Evolutionary conservation across 1,284 basidiomycete species (phyloP), one percentile per base, ranked within the genome.

Genomic region (Cryptococcus maquisensis): DNA sequence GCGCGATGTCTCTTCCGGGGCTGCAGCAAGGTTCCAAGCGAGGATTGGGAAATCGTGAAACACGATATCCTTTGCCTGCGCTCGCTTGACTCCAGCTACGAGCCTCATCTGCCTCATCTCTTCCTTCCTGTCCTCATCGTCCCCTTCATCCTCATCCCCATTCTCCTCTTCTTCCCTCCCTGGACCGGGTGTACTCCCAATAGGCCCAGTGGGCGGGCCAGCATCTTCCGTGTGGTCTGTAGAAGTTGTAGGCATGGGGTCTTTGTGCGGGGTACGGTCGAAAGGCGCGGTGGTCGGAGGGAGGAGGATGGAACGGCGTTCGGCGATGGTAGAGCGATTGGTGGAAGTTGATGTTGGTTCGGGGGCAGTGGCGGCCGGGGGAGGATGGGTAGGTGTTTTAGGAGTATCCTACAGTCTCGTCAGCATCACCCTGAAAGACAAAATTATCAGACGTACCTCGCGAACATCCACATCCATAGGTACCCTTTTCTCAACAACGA

Each of bases 321-420:
- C 70, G 7, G 68, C 70, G 13, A 72, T 64, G 4, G 68, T 71
- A 6, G 56, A 58, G 24, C 54, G 57, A n/a, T n/a, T 8, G 51
- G 21, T 3, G 48, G 16, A n/a, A 40, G 59, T 40, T 41, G 44
- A 32, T 15, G 44, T 16, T 12, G 44, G 24, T 12, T 26, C 10
- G 44, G 12, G 9, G 4, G 12, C 44, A n/a, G 23, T 24, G 21
- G 9, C 39, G 52, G 24, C 4, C 9, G 13, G 32, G 39, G 32
- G 9, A 20, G 44, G 8, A 13, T 18, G 12, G 16, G n/a, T 15
- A 48, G 16, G 13, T 26, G 18, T 32, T 55, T 42, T 35, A 18
- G 35, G n/a, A 24, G 10, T 20, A 28, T 18, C 12, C 32, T 37
- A 36, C 18, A 12, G 9, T 46, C 24, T 32, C 44, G 44, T 46